phyloP scores from a whole-genome alignment of 2,329 filamentous ascomycete genomes.

The Penicillium sp. region DNA sequence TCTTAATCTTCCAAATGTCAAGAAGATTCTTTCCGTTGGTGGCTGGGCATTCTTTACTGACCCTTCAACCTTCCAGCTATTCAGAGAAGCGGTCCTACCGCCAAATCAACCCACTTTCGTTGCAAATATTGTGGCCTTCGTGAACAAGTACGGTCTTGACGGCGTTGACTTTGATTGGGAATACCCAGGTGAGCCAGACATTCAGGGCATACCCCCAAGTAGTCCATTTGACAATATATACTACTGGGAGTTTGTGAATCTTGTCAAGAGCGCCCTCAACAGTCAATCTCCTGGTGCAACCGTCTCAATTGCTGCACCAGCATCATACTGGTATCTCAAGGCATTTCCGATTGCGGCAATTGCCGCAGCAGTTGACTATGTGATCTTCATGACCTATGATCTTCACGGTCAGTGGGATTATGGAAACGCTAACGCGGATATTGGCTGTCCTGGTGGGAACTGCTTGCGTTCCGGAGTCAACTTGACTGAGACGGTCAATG shows the following conservation, averaged over 20 bases:
- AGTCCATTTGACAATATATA: not conserved
- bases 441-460: constrained; percentile 36
- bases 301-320: constrained; percentile 32
- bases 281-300: not conserved
- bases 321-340: constrained; percentile 43
- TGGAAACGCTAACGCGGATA: constrained; percentile 25
- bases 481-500: constrained; percentile 44
- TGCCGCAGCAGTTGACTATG: constrained; percentile 7
- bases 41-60: constrained; percentile 44
- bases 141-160: constrained; percentile 45
- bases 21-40: constrained; percentile 32
- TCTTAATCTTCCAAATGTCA: constrained; percentile 20
- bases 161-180: constrained; percentile 52
- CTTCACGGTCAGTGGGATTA: constrained; percentile 29
- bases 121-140: constrained; percentile 16
- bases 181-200: constrained; percentile 39
- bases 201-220: constrained; percentile 7
- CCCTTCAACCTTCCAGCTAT: constrained; percentile 45
- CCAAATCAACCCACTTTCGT: constrained; percentile 41
- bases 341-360: constrained; percentile 5
- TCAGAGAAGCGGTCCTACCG: constrained; percentile 44
- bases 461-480: constrained; percentile 51
- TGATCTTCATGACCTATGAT: constrained; percentile 15
- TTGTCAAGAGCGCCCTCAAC: not conserved
- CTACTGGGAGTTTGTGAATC: constrained; percentile 4